phyloP scores from a whole-genome alignment of 352 stramenopile species.

The Phytophthora nicotianae region DNA sequence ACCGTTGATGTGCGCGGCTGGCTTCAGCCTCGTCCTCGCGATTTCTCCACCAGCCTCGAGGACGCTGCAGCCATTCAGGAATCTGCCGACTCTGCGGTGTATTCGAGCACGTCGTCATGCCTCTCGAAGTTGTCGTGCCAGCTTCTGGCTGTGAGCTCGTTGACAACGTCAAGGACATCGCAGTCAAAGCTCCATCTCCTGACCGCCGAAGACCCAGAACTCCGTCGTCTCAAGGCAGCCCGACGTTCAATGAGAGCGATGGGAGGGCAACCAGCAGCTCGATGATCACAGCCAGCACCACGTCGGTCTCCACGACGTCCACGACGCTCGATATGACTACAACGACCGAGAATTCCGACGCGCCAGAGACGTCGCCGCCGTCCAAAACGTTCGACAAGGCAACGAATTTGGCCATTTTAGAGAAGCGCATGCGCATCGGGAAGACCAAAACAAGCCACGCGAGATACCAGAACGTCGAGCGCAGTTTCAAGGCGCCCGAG shows the following conservation, averaged over 20 bases:
- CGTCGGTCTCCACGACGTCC: constrained; percentile 7
- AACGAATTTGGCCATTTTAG: constrained; percentile 57
- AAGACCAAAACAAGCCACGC: constrained; percentile 54
- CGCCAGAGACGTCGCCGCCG: constrained; percentile 35
- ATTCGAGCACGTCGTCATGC: constrained; percentile 12
- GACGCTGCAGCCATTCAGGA: constrained; percentile 28
- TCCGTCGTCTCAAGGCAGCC: constrained; percentile 24
- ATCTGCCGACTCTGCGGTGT: constrained; percentile 25
- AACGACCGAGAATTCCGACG: constrained; percentile 6
- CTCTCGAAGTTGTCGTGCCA: constrained; percentile 21
- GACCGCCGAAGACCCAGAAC: constrained; percentile 15
- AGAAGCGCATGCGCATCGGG: constrained; percentile 61
- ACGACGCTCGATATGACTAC: constrained; percentile 16
- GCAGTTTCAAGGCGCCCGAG: constrained; percentile 67
- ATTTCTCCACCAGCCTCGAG: background rate
- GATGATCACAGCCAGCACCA: constrained; percentile 24
- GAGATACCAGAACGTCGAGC: constrained; percentile 57
- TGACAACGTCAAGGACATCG: constrained; percentile 2
- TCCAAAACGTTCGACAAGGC: constrained; percentile 48
- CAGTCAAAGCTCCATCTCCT: constrained; percentile 18
- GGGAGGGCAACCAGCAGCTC: constrained; percentile 32
- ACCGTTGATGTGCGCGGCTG: constrained; percentile 29
- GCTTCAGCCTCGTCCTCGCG: constrained; percentile 38
- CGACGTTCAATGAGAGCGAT: constrained; percentile 30
- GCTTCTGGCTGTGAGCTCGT: constrained; percentile 1